Percentiles rank a stretch among this genome's conserved stretches.
Conservation (phyloP, 2,329 filamentous ascomycete genomes). For the Cadophora luteo-olivacea region DNA sequence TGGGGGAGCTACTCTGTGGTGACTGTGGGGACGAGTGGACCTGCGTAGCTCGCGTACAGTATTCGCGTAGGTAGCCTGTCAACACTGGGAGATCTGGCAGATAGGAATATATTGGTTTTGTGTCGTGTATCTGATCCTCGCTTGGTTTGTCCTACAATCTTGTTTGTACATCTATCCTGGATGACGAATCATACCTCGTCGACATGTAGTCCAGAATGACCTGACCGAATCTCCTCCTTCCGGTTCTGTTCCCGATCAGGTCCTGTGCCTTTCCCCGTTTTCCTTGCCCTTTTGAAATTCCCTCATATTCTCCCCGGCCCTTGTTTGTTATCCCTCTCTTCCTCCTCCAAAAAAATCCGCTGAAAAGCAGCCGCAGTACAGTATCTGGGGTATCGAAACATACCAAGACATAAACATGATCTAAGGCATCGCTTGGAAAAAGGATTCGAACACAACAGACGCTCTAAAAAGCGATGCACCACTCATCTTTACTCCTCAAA, state of each 20-base stretch:
- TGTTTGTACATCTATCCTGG: background rate
- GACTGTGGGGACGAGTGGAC: too few species aligned
- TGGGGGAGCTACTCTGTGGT: too few species aligned
- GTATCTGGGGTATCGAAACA: constrained; percentile 4
- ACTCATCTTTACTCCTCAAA: background rate
- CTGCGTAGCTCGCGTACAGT: too few species aligned
- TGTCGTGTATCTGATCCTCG: background rate
- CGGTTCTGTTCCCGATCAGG: background rate
- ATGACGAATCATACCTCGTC: background rate
- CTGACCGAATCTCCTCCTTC: background rate
- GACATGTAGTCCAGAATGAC: background rate
- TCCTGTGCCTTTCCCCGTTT: background rate
- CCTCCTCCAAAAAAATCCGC: background rate
- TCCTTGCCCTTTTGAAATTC: too few species aligned
- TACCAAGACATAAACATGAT: background rate
- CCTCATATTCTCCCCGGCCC: too few species aligned
- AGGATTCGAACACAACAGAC: background rate
- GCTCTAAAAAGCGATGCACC: constrained; percentile 4
- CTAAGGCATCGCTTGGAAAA: background rate
- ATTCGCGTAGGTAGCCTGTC: too few species aligned
- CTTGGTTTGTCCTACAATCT: background rate
- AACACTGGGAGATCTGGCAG: background rate
- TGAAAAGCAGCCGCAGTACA: constrained; percentile 1
- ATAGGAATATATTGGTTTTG: background rate
- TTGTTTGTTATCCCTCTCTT: background rate